Base-by-base conservation (phyloP, 257 asterid species). In the Nicotiana sylvestris region DNA sequence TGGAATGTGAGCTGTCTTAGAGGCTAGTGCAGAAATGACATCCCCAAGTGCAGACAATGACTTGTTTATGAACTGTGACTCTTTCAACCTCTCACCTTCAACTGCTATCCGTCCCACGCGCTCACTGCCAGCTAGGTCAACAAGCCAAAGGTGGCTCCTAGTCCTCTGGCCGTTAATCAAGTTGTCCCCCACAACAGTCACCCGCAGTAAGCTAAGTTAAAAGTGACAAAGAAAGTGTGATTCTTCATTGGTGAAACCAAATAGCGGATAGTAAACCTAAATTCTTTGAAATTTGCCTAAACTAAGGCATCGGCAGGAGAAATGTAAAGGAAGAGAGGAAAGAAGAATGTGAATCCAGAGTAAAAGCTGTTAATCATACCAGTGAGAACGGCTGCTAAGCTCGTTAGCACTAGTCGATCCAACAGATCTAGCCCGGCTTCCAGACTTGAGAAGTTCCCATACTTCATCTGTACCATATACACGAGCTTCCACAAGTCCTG, bases 71-170 rank as follows among this genome's bases (percentile, higher is more conserved):
- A 94, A 96, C 85, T 96, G 98, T 27, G 98, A 96, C 85, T 96
- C 99, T 88, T 93, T 94, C 90, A 94, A 76, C 77, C 99, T 88
- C 53, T 96, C 98, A 68, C 99, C 99, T 89, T 94, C 98, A 81
- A 92, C 98, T 87, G 93, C 98, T 82, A 89, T 93, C 88, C 89
- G 91, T 77, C 99, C 97, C 61, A 96, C 92, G 15, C 99, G 94
- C 87, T 96, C 99, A 87, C 99, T 94, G 82, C 99, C 99, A 35
- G 99, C 99, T 86, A 96, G 87, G 86, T 96, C 99, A 77, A 96
- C 99, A 87, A 96, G 87, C 99, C 99, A 96, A 87, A 96, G 90
- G 86, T 91, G 93, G 91, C 98, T 96, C 91, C 89, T 96, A 33
- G 97, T 91, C 88, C 90, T 94, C 80, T 91, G 97, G 67, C 97